A percentile compares a stretch with the other conserved stretches of the same genome.
Conservation (phyloP, 768 basidiomycete species). For the Macrocybe gigantea region DNA sequence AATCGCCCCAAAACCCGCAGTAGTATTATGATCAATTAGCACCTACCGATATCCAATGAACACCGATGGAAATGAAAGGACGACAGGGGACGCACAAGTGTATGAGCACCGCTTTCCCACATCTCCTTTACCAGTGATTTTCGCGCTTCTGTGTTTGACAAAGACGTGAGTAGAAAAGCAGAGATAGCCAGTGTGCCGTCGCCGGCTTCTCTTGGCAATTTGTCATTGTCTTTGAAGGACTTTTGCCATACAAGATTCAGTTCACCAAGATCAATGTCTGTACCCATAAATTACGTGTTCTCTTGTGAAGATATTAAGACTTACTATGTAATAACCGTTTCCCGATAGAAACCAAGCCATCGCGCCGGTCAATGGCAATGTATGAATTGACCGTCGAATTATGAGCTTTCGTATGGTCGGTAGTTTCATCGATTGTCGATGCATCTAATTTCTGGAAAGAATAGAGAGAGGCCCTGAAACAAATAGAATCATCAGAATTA, state of each 20-base stretch:
- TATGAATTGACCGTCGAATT: conserved; percentile 57
- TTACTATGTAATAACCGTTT: conserved; percentile 56
- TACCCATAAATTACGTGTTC: neutral
- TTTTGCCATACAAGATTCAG: conserved; percentile 51
- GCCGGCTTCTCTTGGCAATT: conserved; percentile 34
- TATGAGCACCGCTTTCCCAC: conserved; percentile 88
- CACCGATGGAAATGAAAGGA: conserved; percentile 1
- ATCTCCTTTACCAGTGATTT: conserved; percentile 73
- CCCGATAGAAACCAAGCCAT: conserved; percentile 62
- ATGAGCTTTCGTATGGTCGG: conserved; percentile 31
- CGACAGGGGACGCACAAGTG: conserved; percentile 49
- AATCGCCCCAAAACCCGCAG: conserved; percentile 69
- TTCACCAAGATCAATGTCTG: conserved; percentile 43
- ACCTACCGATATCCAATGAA: conserved; percentile 39
- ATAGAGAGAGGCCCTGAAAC: conserved; percentile 57
- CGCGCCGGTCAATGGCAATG: conserved; percentile 71
- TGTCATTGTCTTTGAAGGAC: conserved; percentile 44
- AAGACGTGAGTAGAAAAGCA: conserved; percentile 79
- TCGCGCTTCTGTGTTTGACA: conserved; percentile 54
- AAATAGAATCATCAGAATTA: conserved; percentile 7
- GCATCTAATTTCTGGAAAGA: conserved; percentile 46
- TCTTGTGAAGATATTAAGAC: conserved; percentile 7
- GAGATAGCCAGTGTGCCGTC: conserved; percentile 65
- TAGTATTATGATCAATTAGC: conserved; percentile 80
- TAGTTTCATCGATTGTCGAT: conserved; percentile 11